Percentiles rank a stretch among this genome's conserved stretches.
phyloP scores from a whole-genome alignment of 495 filamentous ascomycete genomes.

The Physcia stellaris region DNA sequence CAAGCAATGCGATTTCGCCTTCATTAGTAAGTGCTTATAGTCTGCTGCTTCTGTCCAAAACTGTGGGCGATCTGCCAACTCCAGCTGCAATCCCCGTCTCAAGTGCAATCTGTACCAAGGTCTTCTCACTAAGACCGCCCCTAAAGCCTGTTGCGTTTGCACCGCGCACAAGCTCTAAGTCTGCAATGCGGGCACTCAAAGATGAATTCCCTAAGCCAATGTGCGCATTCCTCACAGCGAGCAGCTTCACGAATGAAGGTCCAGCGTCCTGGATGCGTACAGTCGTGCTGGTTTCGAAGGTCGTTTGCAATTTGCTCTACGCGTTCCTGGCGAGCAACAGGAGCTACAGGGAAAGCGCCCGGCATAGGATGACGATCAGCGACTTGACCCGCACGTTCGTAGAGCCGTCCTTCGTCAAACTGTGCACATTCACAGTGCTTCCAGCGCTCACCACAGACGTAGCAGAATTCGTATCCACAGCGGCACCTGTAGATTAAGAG shows the following conservation, averaged over 20 bases:
- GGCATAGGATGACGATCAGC: slow-evolving; percentile 17
- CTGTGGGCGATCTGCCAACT: no score
- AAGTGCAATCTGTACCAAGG: no score
- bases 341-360: background rate
- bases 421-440: slow-evolving; percentile 32
- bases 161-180: slow-evolving; percentile 19
- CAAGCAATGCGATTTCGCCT: no score
- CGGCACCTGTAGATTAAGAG: no score
- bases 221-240: slow-evolving; percentile 20
- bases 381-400: slow-evolving; percentile 19
- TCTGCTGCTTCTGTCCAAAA: no score
- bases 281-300: slow-evolving; percentile 17
- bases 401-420: slow-evolving; percentile 26
- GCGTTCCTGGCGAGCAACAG: no score
- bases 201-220: slow-evolving; percentile 15
- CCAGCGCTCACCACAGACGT: slow-evolving; percentile 38
- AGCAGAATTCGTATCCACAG: slow-evolving; percentile 45
- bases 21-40: no score
- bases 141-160: slow-evolving; percentile 18
- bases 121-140: no score
- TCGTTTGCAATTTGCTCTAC: slow-evolving; percentile 5
- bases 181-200: slow-evolving; percentile 21
- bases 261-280: slow-evolving; percentile 15
- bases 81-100: no score
- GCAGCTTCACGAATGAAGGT: slow-evolving; percentile 9